phyloP scores from a whole-genome alignment of 2,329 filamentous ascomycete genomes.

The Ophiostoma piceae region DNA sequence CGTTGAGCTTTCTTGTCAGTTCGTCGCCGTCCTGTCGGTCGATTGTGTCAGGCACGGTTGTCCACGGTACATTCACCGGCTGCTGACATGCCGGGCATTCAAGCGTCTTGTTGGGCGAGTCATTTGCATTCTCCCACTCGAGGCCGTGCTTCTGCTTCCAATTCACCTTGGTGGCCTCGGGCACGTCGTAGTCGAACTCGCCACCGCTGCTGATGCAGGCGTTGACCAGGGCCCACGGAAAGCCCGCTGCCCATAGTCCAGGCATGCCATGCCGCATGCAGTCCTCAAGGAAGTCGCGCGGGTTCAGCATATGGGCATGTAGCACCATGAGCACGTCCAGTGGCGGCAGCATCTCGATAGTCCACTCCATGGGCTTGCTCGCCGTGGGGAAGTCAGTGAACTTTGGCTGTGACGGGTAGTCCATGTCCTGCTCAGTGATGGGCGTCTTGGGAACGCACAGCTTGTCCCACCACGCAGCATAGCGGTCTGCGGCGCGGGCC shows the following conservation, averaged over 20 bases:
- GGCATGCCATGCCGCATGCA: conserved; percentile 54
- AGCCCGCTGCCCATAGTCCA: conserved; percentile 54
- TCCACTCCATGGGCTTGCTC: conserved; percentile 12
- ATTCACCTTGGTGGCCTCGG: conserved; percentile 38
- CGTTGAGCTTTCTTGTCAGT: conserved; percentile 36
- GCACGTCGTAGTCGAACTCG: conserved; percentile 52
- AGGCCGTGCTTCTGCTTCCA: conserved; percentile 49
- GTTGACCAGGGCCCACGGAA: conserved; percentile 62
- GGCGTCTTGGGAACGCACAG: conserved; percentile 29
- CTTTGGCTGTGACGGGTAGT: conserved; percentile 19
- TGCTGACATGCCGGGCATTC: conserved; percentile 52
- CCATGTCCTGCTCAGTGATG: conserved; percentile 39
- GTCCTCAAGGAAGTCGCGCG: conserved; percentile 68
- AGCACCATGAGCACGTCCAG: conserved; percentile 71
- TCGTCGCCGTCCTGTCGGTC: neutral
- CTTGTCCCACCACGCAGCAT: conserved; percentile 58
- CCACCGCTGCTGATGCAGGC: conserved; percentile 48
- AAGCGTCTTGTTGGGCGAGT: conserved; percentile 44
- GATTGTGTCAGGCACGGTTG: conserved; percentile 36
- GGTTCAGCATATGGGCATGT: conserved; percentile 76
- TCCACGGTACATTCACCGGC: conserved; percentile 52
- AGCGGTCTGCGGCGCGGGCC: conserved; percentile 62
- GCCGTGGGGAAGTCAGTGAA: conserved; percentile 36
- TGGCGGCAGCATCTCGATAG: conserved; percentile 22
- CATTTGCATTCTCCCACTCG: conserved; percentile 56